Base-by-base conservation (phyloP, 306 rosid species). In the Pyrus pyrifolia region DNA sequence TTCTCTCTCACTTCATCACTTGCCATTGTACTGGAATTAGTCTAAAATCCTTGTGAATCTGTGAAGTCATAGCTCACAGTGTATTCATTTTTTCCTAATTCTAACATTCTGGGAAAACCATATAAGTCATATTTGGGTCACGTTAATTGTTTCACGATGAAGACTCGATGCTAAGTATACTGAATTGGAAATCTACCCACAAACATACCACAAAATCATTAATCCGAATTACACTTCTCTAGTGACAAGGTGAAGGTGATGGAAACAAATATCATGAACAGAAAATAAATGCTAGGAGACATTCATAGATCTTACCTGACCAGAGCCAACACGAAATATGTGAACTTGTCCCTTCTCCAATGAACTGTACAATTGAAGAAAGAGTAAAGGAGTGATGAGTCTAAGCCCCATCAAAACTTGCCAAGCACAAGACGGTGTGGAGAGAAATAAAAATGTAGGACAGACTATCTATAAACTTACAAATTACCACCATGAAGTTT, bases 241-340 rank as follows among this genome's bases (percentile, higher is more conserved):
- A 40, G 23, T 21, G 71, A 67, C 19, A 23, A 58, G 53, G 53
- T 15, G 46, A 55, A 27, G 52, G 12, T 71, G 53, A 58, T 66
- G 76, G 27, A 49, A 14, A 15, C 1, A 14, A 73, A 61, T 30
- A 4, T 4, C 5, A 60, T 10, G 21, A 59, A 59, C 27, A 31
- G 3, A 68, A 68, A 33, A 3, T 11, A 25, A 27, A 25, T n/a
- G 38, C 23, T 57, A 11, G 62, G 68, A 60, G 66, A 29, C 29
- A 64, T 57, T 49, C 79, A 65, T 42, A 33, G 61, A 68, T 71
- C 80, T 71, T 84, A 92, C 96, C 93, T 91, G 97, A 80, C 89
- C 97, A 46, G 98, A 90, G 75, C 97, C 97, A 59, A 94, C 93
- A 2, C 98, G 96, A 71, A 94, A 92, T 78, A 92, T 86, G 71